phyloP scores from a whole-genome alignment of 1,139 yeast species.

The Candida frijolesensis region DNA sequence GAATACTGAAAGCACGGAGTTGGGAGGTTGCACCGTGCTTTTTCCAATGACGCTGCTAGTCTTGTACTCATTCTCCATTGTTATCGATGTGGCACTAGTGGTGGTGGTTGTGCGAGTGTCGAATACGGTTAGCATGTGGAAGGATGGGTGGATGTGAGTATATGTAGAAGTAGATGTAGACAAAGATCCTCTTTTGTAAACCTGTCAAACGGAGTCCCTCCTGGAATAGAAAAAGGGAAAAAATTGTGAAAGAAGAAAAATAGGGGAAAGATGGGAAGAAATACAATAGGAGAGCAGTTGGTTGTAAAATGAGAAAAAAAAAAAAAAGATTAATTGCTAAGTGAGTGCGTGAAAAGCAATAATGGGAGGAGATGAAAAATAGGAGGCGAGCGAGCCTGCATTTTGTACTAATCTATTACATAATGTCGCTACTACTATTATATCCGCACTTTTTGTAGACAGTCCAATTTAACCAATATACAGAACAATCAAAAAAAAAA shows the following conservation, averaged over 20 bases:
- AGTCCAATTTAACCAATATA: neutral
- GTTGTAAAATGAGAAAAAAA: neutral
- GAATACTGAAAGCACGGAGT: constrained; percentile 11
- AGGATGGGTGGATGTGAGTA: neutral
- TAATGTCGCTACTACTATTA: neutral
- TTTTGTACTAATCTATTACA: neutral
- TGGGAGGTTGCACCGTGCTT: constrained; percentile 10
- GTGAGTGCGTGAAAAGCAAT: neutral
- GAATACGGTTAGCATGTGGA: neutral
- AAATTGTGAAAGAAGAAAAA: neutral
- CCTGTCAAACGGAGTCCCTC: neutral
- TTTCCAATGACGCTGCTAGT: neutral
- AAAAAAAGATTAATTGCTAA: neutral
- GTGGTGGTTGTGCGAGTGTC: neutral
- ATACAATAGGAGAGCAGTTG: neutral
- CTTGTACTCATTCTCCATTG: neutral
- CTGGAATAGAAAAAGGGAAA: neutral
- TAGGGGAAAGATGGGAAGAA: neutral
- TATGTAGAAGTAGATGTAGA: neutral
- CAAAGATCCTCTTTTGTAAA: neutral
- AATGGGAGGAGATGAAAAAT: neutral
- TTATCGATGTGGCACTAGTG: neutral
- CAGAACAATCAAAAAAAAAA: neutral
- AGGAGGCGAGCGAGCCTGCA: neutral
- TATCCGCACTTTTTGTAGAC: no score